Evolutionary conservation across 805 yeast genomes (phyloP).

Genomic region (Wickerhamiella sergipiensis): DNA sequence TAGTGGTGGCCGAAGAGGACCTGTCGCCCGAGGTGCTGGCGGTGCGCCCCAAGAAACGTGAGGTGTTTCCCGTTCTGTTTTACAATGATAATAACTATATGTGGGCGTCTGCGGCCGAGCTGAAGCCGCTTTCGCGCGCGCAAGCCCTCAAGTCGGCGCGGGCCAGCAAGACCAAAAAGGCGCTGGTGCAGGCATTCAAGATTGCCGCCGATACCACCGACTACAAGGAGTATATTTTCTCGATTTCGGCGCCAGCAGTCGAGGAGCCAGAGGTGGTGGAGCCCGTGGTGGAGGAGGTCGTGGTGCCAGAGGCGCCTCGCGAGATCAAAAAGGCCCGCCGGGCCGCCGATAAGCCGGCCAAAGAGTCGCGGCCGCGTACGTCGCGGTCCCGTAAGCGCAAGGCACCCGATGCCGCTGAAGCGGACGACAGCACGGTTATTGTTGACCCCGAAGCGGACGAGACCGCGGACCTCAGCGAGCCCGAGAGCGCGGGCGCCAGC

Average conservation of each 20-base stretch:
- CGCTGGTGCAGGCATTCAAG: constrained; percentile 16
- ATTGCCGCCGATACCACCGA: constrained; percentile 16
- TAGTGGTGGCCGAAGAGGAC: constrained; percentile 46
- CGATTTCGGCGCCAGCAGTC: not conserved
- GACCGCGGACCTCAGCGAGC: constrained; percentile 2
- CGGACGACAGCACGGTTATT: constrained; percentile 2
- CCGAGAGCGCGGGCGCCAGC: constrained; percentile 12
- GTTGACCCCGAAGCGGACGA: not conserved
- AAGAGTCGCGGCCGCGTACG: not conserved
- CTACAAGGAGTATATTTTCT: constrained; percentile 11
- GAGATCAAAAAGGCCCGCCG: constrained; percentile 1
- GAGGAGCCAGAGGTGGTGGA: constrained; percentile 1
- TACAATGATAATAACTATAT: constrained; percentile 56
- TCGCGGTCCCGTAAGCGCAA: not conserved
- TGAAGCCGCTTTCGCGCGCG: constrained; percentile 9
- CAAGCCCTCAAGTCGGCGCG: constrained; percentile 12
- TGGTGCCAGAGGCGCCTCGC: not conserved
- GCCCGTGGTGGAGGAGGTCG: not conserved
- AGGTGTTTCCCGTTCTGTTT: constrained; percentile 41
- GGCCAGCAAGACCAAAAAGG: constrained; percentile 10
- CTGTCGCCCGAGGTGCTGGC: constrained; percentile 44
- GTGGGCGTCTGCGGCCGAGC: constrained; percentile 36
- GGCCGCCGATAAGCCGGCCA: constrained; percentile 1
- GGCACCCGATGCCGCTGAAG: not conserved
- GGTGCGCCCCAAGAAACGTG: constrained; percentile 34